Base-by-base conservation (phyloP, 2,329 filamentous ascomycete genomes). In the Fusarium ambrosium region DNA sequence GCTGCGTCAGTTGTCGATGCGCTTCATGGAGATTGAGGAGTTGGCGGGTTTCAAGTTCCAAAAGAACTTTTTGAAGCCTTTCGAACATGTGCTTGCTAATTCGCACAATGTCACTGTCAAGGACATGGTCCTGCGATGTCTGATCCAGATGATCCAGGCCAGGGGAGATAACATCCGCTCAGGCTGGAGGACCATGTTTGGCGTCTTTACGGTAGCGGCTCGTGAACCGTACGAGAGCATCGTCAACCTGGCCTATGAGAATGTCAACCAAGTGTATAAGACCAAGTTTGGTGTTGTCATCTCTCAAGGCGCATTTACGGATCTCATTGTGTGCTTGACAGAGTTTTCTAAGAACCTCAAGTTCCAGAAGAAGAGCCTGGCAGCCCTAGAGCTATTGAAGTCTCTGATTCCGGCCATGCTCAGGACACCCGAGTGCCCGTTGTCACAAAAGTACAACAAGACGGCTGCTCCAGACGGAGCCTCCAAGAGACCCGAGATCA, bases 111-210 rank as follows among this genome's bases (percentile, higher is more conserved):
- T 98, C 20, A 92, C 94, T 1, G 97, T 99, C 78, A 99, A 99
- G 84, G 97, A 99, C 78, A 96, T 99, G 93, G 95, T 98, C 55
- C 86, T 99, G 27, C 92, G 96, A 51, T 99, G 97, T 81, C 87
- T 99, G 71, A 97, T 98, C 66, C 97, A 99, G 84, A 99, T 99
- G 97, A 98, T 99, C 58, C 97, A 99, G 85, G 95, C 96, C 36
- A 90, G 94, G 68, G 97, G 97, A 7, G 94, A 98, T 83, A 98
- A 98, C 78, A 99, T 99, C 80, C 92, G 96, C 62, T 98, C 95
- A 43, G 97, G 97, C 6, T 99, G 97, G 97, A 93, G 97, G 81
- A 98, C 97, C 22, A 99, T 99, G 96, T 98, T 99, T 83, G 97
- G 96, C 5, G 96, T 98, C 34, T 99, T 99, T 81, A 98, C 96